Evolutionary conservation across 441 rosid genomes (phyloP).

Genomic region (Gossypium schwendimanii): DNA sequence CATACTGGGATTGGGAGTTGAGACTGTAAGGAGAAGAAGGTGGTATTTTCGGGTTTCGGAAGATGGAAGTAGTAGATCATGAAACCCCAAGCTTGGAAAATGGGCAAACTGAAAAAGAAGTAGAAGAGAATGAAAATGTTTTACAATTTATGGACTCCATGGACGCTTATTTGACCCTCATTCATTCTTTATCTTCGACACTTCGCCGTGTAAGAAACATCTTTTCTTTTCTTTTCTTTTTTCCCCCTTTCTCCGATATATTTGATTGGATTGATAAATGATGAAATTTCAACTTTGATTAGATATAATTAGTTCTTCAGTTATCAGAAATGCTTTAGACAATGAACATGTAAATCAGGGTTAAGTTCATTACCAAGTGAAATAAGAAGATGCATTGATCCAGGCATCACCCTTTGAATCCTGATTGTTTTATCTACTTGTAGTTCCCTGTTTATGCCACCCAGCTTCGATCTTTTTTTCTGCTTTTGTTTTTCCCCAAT

Average conservation of each 20-base stretch:
- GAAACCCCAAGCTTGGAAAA: slow-evolving; percentile 7
- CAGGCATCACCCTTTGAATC: neutral
- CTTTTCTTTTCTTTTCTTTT: neutral
- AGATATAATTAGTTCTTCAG: neutral
- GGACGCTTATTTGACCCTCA: slow-evolving; percentile 48
- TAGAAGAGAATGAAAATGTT: slow-evolving; percentile 24
- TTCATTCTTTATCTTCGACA: slow-evolving; percentile 51
- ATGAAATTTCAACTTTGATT: neutral
- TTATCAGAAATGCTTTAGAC: neutral
- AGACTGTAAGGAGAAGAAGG: neutral
- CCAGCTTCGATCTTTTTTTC: neutral
- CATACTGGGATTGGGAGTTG: neutral
- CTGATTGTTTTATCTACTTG: neutral
- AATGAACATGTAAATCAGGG: neutral
- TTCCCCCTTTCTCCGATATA: neutral
- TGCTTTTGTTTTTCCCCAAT: neutral
- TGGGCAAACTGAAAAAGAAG: slow-evolving; percentile 18
- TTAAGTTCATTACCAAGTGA: neutral
- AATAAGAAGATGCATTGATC: neutral
- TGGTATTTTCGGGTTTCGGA: neutral
- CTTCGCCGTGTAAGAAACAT: slow-evolving; percentile 62
- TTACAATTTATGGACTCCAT: slow-evolving; percentile 72
- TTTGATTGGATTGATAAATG: neutral
- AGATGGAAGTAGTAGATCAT: slow-evolving; percentile 29
- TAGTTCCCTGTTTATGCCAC: neutral